Percentiles rank a stretch among this genome's conserved stretches.
Conservation (phyloP, 2,329 filamentous ascomycete species). For the Eutypa lata region DNA sequence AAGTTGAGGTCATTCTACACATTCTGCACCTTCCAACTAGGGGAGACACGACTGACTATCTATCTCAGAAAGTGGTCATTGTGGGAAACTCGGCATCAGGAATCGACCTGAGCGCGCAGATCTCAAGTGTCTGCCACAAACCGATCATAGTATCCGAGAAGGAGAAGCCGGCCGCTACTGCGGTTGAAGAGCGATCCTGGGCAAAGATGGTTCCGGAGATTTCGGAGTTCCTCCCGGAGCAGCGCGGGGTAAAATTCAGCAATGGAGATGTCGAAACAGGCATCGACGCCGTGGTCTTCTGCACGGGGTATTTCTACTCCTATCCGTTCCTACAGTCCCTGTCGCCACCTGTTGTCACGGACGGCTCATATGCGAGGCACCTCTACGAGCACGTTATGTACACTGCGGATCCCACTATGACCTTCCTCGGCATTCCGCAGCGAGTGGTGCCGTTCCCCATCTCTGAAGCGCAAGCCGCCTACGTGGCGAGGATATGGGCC, state of each 20-base stretch:
- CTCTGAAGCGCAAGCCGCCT: slow-evolving; percentile 65
- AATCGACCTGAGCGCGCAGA: slow-evolving; percentile 66
- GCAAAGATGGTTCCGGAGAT: slow-evolving; percentile 39
- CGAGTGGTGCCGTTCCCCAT: slow-evolving; percentile 68
- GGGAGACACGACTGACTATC: too few relatives aligned
- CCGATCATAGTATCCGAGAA: neutral
- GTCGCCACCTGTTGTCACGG: slow-evolving; percentile 48
- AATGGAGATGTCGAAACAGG: slow-evolving; percentile 53
- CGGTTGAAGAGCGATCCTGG: slow-evolving; percentile 19
- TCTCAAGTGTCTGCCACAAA: slow-evolving; percentile 49
- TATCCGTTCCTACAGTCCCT: slow-evolving; percentile 50
- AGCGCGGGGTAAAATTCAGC: slow-evolving; percentile 48
- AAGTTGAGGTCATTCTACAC: neutral
- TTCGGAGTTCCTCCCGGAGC: slow-evolving; percentile 39
- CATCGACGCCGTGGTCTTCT: slow-evolving; percentile 64
- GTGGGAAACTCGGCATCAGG: slow-evolving; percentile 72
- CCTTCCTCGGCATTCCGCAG: slow-evolving; percentile 63
- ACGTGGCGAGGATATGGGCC: slow-evolving; percentile 46
- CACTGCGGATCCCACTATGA: slow-evolving; percentile 60
- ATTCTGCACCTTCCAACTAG: too few relatives aligned
- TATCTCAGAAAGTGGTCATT: slow-evolving; percentile 54
- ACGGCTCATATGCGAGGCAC: slow-evolving; percentile 57
- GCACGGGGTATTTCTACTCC: slow-evolving; percentile 69
- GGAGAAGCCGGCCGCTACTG: slow-evolving; percentile 8
- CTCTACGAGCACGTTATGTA: slow-evolving; percentile 70